Evolutionary conservation across 495 filamentous ascomycete species (phyloP), one percentile per base, ranked within the genome.

Genomic region (Jackrogersella minutella): DNA sequence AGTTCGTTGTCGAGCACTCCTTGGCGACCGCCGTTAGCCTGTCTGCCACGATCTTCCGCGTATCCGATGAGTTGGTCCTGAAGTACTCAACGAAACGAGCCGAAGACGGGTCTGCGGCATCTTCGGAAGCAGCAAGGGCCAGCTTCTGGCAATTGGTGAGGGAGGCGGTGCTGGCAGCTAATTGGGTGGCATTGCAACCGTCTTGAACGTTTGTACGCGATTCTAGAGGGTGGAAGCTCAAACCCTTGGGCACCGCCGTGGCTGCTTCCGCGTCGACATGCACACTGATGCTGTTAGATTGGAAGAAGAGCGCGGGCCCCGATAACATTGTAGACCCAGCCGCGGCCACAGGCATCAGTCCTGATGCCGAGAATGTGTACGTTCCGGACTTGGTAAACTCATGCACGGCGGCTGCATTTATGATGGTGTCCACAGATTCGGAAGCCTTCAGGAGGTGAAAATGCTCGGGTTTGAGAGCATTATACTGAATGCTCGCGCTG

Each of bases 51-150:
- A 21, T 58, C 47, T 62, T 39, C 10, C 65, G 65, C 53, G 65
- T 59, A 0, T 13, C 40, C 7, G 65, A 62, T 0, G 58, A 62
- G 65, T 68, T 68, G 6, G 65, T 63, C 22, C 33, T 46, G 40
- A 68, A 68, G 41, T 68, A 68, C 58, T 68, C 65, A 36, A 63
- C 53, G 14, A 68, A 68, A 1, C 58, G 58, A n/a, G 65, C 49
- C 5, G 58, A 68, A 9, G 64, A 62, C 13, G 44, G 39, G 30
- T 68, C 52, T 0, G 58, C 53, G 3, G 64, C 64, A 16, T 68
- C 64, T 0, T 43, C 64, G 0, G 64, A 58, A 0, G 64, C 64
- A 2, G 58, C 64, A 5, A 53, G 28, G 19, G 64, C 64, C 14
- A 68, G 5, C 7, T 24, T 37, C 44, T 52, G 34, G 21, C 64